Evolutionary conservation across 2,329 filamentous ascomycete genomes (phyloP).

Genomic region (Penicillium sp.): DNA sequence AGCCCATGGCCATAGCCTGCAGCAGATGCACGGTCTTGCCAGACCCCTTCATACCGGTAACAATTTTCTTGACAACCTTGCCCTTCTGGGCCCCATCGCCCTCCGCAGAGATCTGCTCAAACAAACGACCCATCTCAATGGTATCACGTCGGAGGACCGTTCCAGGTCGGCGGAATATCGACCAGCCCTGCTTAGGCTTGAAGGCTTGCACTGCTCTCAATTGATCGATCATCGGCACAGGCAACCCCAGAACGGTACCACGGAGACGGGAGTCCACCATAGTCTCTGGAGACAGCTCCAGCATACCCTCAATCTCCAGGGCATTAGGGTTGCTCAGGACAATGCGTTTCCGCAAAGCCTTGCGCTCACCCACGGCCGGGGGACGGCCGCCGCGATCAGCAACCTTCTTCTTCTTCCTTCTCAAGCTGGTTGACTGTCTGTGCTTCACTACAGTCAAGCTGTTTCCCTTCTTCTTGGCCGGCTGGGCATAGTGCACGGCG

Average conservation of each 20-base stretch:
- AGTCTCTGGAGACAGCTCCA: constrained; percentile 58
- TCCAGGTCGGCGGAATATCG: constrained; percentile 77
- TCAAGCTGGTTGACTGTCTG: constrained; percentile 41
- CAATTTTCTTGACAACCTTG: constrained; percentile 55
- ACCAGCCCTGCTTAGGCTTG: constrained; percentile 86
- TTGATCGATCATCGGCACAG: constrained; percentile 70
- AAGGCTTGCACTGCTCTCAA: constrained; percentile 85
- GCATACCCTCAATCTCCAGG: constrained; percentile 68
- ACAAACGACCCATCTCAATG: constrained; percentile 64
- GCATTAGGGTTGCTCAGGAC: constrained; percentile 94
- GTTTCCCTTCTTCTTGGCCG: constrained; percentile 52
- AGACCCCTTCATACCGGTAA: constrained; percentile 70
- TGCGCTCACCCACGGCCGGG: constrained; percentile 75
- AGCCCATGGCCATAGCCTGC: constrained; percentile 78
- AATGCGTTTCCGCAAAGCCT: constrained; percentile 82
- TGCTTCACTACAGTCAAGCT: constrained; percentile 34
- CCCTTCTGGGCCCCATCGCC: constrained; percentile 34
- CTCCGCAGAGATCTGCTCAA: constrained; percentile 56
- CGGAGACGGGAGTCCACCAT: constrained; percentile 56
- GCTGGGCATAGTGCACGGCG: constrained; percentile 38
- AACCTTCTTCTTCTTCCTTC: constrained; percentile 47
- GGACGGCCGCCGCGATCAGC: constrained; percentile 53
- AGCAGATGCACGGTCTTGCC: constrained; percentile 87
- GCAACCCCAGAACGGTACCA: constrained; percentile 69
- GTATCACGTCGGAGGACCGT: constrained; percentile 76